These are phyloP conservation scores for Trypanosoma cruzi DNA, from an alignment of 208 protist species.

Conservation along the genomic window DNA sequence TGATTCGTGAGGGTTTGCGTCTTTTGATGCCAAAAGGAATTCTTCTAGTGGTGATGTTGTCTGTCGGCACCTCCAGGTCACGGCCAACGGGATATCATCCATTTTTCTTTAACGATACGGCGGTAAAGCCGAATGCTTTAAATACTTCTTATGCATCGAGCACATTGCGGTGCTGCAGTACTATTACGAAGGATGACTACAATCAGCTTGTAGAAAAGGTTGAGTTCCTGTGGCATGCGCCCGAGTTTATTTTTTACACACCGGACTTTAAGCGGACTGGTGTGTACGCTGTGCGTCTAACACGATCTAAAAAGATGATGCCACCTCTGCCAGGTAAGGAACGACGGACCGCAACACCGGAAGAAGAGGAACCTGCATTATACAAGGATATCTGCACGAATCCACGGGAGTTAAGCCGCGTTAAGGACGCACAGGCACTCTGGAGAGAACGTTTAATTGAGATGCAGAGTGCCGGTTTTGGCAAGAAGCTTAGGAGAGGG, in stretches of 20 bases:
- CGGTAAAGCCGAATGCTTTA: not conserved
- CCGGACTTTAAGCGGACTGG: slow-evolving; percentile 12
- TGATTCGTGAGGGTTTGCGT: slow-evolving; percentile 17
- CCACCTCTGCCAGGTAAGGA: not conserved
- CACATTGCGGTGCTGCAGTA: slow-evolving; percentile 12
- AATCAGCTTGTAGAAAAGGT: slow-evolving; percentile 11
- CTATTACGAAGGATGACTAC: slow-evolving; percentile 4
- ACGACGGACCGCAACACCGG: not conserved
- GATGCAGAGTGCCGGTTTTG: slow-evolving; percentile 2
- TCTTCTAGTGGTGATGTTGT: slow-evolving; percentile 13
- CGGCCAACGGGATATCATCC: slow-evolving; percentile 24
- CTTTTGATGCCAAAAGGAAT: slow-evolving; percentile 6
- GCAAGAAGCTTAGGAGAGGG: slow-evolving; percentile 5
- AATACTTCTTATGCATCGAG: not conserved
- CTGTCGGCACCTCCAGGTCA: not conserved
- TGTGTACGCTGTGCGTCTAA: slow-evolving; percentile 19
- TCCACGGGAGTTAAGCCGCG: not conserved
- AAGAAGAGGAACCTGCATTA: slow-evolving; percentile 2
- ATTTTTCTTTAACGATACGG: slow-evolving; percentile 12
- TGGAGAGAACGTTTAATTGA: slow-evolving; percentile 8
- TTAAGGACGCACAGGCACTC: slow-evolving; percentile 2
- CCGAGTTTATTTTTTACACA: slow-evolving; percentile 16
- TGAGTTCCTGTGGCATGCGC: slow-evolving; percentile 18
- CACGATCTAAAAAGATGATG: slow-evolving; percentile 9
- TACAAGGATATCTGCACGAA: slow-evolving; percentile 17